Evolutionary conservation across 306 rosid genomes (phyloP), one percentile per base, ranked within the genome.

Genomic region (Lablab purpureus): DNA sequence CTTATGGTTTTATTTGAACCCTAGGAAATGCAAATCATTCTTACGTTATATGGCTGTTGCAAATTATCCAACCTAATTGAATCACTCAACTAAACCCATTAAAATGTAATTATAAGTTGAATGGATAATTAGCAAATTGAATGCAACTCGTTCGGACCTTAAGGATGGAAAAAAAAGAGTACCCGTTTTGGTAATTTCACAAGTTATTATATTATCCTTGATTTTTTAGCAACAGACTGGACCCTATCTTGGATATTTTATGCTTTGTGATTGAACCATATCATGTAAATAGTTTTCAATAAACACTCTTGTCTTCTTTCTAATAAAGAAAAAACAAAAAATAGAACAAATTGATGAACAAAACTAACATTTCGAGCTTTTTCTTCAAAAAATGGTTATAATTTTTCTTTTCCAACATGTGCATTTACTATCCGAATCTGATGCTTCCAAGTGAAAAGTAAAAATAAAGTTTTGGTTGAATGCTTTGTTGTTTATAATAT

Each of bases 221-320:
- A 76, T 47, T 4, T n/a, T 32, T 36, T 7, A 54, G 51, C 13
- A 32, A 34, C n/a, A 32, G 1, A 18, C 15, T 47, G 40, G 80
- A 63, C 64, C 63, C 51, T 64, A 59, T 59, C 36, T 47, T 52
- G n/a, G 60, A 75, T 75, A 75, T 75, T 75, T 45, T 62, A 32
- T n/a, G 49, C 46, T 54, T 23, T 21, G 36, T 56, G 56, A 74
- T 23, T 55, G 18, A n/a, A 52, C 22, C 19, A 37, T 60, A 32
- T 45, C 22, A 28, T 11, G 23, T 15, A 59, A 46, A 75, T 62
- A 28, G 18, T 2, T 25, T 25, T 1, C 5, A 27, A 6, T 5
- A 5, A 58, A 58, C 65, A 12, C 9, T 23, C n/a, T 25, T 23
- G 60, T 54, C 28, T 54, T 54, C 27, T 74, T 25, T 30, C 49